Percentiles rank a stretch among this genome's conserved stretches.
phyloP scores from a whole-genome alignment of 345 rosid species.

The Citrus cavaleriei region DNA sequence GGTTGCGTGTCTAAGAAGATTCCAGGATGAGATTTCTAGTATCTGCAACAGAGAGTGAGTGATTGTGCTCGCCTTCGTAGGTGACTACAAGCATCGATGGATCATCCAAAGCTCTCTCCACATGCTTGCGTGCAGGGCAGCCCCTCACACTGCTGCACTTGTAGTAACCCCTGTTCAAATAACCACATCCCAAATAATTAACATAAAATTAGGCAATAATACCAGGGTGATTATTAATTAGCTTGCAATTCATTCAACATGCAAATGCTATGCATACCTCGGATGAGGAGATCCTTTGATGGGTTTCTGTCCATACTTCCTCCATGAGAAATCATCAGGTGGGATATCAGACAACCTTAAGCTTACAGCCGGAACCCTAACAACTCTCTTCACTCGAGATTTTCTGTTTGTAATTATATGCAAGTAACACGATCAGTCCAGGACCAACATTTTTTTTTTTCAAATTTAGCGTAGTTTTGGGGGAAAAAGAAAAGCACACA shows the following conservation, averaged over 20 bases:
- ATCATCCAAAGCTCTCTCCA: constrained; percentile 87
- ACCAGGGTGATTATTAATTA: too few species aligned
- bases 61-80: constrained; percentile 93
- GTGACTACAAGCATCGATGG: constrained; percentile 79
- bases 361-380: constrained; percentile 92
- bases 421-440: background rate
- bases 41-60: constrained; percentile 60
- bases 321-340: constrained; percentile 95
- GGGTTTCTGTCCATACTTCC: constrained; percentile 97
- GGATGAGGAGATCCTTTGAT: constrained; percentile 98
- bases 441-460: too few species aligned
- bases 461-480: too few species aligned
- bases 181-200: background rate
- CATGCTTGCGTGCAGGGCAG: constrained; percentile 96
- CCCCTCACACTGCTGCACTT: constrained; percentile 96
- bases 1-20: constrained; percentile 51
- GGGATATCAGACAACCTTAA: constrained; percentile 90
- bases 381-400: constrained; percentile 57
- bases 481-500: background rate
- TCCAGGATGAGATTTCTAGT: constrained; percentile 68
- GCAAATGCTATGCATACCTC: constrained; percentile 33
- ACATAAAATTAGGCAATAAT: too few species aligned
- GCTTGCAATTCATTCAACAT: too few species aligned
- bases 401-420: constrained; percentile 55
- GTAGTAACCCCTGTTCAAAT: constrained; percentile 76